phyloP scores from a whole-genome alignment of 1,284 basidiomycete species.

The Tylopilus sp. region DNA sequence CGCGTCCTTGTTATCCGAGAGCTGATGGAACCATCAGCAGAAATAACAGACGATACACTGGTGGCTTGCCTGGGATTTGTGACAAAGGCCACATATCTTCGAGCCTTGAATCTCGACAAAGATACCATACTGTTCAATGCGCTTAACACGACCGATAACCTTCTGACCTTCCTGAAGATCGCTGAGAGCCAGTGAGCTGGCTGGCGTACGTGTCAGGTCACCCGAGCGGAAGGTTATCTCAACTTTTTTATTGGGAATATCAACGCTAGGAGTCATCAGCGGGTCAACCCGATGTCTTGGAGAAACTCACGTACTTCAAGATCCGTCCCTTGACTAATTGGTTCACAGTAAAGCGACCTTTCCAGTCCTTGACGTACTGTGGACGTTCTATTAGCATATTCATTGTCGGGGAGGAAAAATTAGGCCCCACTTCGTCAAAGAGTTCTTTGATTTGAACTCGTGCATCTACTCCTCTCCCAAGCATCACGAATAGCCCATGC shows the following conservation, averaged over 20 bases:
- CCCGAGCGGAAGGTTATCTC: slow-evolving; percentile 89
- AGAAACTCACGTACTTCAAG: slow-evolving; percentile 63
- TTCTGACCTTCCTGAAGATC: slow-evolving; percentile 83
- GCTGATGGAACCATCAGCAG: slow-evolving; percentile 52
- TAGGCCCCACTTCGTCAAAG: slow-evolving; percentile 79
- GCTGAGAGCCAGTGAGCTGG: slow-evolving; percentile 57
- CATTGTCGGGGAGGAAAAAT: not conserved
- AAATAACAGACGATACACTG: slow-evolving; percentile 5
- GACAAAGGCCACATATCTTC: slow-evolving; percentile 91
- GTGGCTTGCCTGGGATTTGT: slow-evolving; percentile 84
- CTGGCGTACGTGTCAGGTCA: slow-evolving; percentile 57
- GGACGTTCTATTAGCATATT: slow-evolving; percentile 21
- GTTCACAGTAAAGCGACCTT: slow-evolving; percentile 81
- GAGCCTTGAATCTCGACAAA: slow-evolving; percentile 91
- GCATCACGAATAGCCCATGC: slow-evolving; percentile 91
- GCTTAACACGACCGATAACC: slow-evolving; percentile 79
- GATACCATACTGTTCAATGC: slow-evolving; percentile 89
- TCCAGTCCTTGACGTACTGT: slow-evolving; percentile 97
- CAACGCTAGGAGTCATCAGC: slow-evolving; percentile 62
- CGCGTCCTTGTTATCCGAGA: slow-evolving; percentile 87
- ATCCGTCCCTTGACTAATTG: slow-evolving; percentile 92
- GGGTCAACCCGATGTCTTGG: slow-evolving; percentile 11
- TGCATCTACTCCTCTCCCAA: slow-evolving; percentile 88
- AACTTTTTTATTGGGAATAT: slow-evolving; percentile 77
- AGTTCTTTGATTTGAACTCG: slow-evolving; percentile 95